Conservation (phyloP, 768 basidiomycete species). For the Trametes coccinea region DNA sequence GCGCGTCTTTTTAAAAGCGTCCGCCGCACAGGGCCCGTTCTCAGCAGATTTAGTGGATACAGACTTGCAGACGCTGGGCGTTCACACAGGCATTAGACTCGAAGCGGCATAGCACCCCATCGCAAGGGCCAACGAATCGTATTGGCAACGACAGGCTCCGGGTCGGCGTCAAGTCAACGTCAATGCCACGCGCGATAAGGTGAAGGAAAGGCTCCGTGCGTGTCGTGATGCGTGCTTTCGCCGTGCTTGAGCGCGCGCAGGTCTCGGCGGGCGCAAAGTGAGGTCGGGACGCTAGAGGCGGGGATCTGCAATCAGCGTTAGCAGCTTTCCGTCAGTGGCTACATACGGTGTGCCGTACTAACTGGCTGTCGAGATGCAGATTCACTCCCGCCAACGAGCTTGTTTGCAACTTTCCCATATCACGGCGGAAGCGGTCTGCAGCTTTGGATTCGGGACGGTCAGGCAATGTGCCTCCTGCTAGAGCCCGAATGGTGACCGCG, state of each 20-base stretch:
- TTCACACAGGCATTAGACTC: background rate
- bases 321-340: background rate
- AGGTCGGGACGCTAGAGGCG: background rate
- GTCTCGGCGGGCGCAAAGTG: too few species aligned
- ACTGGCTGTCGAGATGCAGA: background rate
- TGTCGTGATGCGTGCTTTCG: background rate
- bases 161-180: background rate
- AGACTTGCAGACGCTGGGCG: background rate
- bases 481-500: too few species aligned
- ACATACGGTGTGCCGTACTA: background rate
- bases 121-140: background rate
- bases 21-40: background rate
- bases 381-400: background rate
- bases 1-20: background rate
- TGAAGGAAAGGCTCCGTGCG: background rate
- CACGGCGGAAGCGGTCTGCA: too few species aligned
- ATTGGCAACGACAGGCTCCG: background rate
- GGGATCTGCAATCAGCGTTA: background rate
- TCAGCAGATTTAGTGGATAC: too few species aligned
- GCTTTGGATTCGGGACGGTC: too few species aligned
- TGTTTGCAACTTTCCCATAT: too few species aligned
- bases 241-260: too few species aligned
- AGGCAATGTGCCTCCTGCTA: too few species aligned
- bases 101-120: background rate
- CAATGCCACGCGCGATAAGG: slow-evolving; percentile 13